A percentile compares a stretch with the other conserved stretches of the same genome.
phyloP scores from a whole-genome alignment of 2,329 filamentous ascomycete genomes.

The Xylariaceae sp. region DNA sequence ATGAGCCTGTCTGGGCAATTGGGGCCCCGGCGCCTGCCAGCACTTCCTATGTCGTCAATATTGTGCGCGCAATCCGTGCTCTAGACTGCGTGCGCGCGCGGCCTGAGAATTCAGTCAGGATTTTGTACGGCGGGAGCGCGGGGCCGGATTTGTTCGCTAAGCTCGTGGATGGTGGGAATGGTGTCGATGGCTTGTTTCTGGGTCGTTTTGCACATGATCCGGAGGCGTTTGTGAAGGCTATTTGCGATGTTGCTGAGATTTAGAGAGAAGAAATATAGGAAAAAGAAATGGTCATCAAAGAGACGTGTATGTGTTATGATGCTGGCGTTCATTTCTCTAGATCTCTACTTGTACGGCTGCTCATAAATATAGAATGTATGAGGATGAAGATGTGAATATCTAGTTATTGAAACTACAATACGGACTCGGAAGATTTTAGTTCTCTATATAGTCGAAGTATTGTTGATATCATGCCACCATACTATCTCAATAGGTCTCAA shows the following conservation, averaged over 20 bases:
- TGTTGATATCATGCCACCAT: too few relatives aligned
- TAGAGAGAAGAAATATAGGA: neutral
- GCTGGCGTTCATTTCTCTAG: too few relatives aligned
- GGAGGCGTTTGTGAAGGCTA: conserved; percentile 65
- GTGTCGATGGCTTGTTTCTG: conserved; percentile 76
- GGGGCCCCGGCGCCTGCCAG: conserved; percentile 68
- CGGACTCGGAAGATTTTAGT: too few relatives aligned
- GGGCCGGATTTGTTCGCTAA: conserved; percentile 71
- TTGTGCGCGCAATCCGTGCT: conserved; percentile 60
- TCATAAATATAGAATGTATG: too few relatives aligned
- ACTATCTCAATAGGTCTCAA: too few relatives aligned
- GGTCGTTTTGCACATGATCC: conserved; percentile 79
- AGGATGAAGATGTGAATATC: too few relatives aligned
- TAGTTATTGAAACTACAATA: too few relatives aligned
- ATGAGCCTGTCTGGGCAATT: conserved; percentile 89
- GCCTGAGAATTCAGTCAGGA: conserved; percentile 57
- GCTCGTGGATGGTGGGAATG: conserved; percentile 60
- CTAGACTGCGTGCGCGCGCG: conserved; percentile 46
- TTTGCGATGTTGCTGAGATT: conserved; percentile 68
- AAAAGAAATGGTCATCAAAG: neutral
- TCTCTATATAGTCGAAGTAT: too few relatives aligned
- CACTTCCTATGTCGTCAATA: conserved; percentile 67
- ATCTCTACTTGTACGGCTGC: too few relatives aligned
- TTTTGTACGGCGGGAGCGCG: conserved; percentile 80
- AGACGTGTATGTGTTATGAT: neutral